Evolutionary conservation across 1,284 basidiomycete genomes (phyloP).

Genomic region (Ceratobasidium theobromae): DNA sequence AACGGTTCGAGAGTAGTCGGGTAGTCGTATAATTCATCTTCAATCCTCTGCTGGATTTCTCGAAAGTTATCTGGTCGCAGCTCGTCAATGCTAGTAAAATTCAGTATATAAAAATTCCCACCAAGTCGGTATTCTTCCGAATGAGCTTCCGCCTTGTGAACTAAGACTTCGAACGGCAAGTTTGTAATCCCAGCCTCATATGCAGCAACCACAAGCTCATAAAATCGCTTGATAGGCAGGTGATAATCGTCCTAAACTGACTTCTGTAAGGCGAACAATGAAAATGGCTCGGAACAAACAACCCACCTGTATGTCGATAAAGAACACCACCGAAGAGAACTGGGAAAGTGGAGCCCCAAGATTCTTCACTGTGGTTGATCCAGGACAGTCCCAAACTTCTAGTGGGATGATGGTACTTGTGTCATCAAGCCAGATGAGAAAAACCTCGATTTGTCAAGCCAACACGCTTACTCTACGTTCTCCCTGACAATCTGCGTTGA

Average conservation of each 20-base stretch:
- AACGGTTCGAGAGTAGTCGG: constrained; percentile 60
- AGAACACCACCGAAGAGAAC: constrained; percentile 85
- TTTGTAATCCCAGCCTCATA: constrained; percentile 69
- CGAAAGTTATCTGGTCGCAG: constrained; percentile 72
- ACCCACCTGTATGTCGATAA: constrained; percentile 92
- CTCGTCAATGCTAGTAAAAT: neutral
- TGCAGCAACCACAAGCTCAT: constrained; percentile 72
- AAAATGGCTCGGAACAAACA: constrained; percentile 23
- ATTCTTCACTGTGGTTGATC: constrained; percentile 74
- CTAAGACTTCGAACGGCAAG: constrained; percentile 88
- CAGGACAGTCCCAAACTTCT: constrained; percentile 95
- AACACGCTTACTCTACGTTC: constrained; percentile 70
- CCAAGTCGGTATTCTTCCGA: constrained; percentile 90
- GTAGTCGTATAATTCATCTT: constrained; percentile 73
- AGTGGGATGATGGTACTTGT: constrained; percentile 87
- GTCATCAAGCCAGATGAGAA: neutral
- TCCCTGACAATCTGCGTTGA: constrained; percentile 77
- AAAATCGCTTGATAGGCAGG: constrained; percentile 74
- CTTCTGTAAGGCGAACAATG: constrained; percentile 39
- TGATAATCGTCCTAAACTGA: constrained; percentile 48
- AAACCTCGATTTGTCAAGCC: neutral
- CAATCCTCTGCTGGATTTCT: constrained; percentile 82
- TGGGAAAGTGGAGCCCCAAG: constrained; percentile 70
- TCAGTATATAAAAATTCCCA: constrained; percentile 28
- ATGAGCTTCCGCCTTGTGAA: constrained; percentile 93